A percentile compares a stretch with the other conserved stretches of the same genome.
Evolutionary conservation across 129 eudicot species (phyloP).

Genomic region (Kitagawia praeruptora): DNA sequence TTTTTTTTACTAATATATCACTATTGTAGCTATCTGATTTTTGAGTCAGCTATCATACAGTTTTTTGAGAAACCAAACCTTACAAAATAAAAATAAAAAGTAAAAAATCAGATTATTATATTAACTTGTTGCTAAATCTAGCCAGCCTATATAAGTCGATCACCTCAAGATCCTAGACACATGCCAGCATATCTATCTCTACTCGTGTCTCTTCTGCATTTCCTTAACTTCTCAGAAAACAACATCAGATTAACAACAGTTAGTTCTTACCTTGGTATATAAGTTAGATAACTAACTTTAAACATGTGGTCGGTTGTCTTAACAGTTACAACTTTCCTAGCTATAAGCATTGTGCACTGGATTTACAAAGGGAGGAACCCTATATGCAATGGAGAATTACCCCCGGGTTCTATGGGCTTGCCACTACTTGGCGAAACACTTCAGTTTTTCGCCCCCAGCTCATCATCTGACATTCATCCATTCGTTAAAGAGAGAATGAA

Average conservation of each 20-base stretch:
- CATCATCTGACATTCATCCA: slow-evolving; percentile 55
- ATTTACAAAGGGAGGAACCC: slow-evolving; percentile 78
- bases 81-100: slow-evolving; percentile 9
- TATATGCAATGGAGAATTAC: slow-evolving; percentile 69
- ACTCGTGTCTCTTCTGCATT: slow-evolving; percentile 1
- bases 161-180: slow-evolving; percentile 41
- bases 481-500: slow-evolving; percentile 79
- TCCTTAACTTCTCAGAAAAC: slow-evolving; percentile 11
- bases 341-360: slow-evolving; percentile 44
- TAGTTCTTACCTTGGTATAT: background rate
- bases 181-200: slow-evolving; percentile 42
- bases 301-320: slow-evolving; percentile 44
- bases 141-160: slow-evolving; percentile 52
- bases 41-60: background rate
- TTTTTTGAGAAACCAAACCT: slow-evolving; percentile 44
- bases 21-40: slow-evolving; percentile 22
- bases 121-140: slow-evolving; percentile 27
- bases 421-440: slow-evolving; percentile 83
- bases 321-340: slow-evolving; percentile 23
- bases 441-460: slow-evolving; percentile 59
- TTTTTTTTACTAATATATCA: slow-evolving; percentile 9
- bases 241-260: background rate
- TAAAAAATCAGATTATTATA: slow-evolving; percentile 11
- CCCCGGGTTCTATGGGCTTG: slow-evolving; percentile 98
- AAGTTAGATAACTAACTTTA: background rate